phyloP scores from a whole-genome alignment of 371 early-diverging fungal genomes.

The Syncephalis plumigaleata region DNA sequence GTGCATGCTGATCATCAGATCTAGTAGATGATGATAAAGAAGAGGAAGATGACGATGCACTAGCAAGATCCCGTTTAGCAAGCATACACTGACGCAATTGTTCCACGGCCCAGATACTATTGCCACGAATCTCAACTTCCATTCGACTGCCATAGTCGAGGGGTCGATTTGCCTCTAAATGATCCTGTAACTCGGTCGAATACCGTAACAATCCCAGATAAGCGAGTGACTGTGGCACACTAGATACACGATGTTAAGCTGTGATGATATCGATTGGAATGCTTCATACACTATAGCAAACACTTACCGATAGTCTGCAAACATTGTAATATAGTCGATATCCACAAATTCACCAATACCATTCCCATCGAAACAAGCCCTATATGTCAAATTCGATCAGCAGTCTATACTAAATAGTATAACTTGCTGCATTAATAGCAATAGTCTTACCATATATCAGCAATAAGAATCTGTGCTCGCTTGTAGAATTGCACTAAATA shows the following conservation, averaged over 20 bases:
- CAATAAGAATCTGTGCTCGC: conserved; percentile 79
- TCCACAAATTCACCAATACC: conserved; percentile 44
- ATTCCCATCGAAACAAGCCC: conserved; percentile 72
- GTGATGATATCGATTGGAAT: too few relatives aligned
- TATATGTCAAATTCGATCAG: too few relatives aligned
- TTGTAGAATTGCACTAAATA: conserved; percentile 54
- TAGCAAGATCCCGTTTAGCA: conserved; percentile 10
- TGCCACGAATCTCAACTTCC: conserved; percentile 77
- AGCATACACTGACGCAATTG: conserved; percentile 30
- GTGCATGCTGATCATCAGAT: too few relatives aligned
- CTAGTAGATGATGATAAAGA: too few relatives aligned
- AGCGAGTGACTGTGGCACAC: conserved; percentile 47
- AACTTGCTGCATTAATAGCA: background rate
- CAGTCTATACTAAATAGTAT: background rate
- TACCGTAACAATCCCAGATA: conserved; percentile 53
- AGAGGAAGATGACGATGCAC: too few relatives aligned
- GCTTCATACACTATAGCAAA: too few relatives aligned
- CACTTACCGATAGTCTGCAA: conserved; percentile 71
- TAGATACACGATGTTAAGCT: too few relatives aligned
- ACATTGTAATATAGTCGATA: conserved; percentile 78
- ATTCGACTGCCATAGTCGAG: conserved; percentile 37
- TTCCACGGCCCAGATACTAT: conserved; percentile 75
- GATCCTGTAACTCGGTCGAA: conserved; percentile 28
- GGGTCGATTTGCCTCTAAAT: conserved; percentile 19
- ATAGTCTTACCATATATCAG: conserved; percentile 61